Conservation (phyloP, 208 protist genomes). For the Crithidia sp. region DNA sequence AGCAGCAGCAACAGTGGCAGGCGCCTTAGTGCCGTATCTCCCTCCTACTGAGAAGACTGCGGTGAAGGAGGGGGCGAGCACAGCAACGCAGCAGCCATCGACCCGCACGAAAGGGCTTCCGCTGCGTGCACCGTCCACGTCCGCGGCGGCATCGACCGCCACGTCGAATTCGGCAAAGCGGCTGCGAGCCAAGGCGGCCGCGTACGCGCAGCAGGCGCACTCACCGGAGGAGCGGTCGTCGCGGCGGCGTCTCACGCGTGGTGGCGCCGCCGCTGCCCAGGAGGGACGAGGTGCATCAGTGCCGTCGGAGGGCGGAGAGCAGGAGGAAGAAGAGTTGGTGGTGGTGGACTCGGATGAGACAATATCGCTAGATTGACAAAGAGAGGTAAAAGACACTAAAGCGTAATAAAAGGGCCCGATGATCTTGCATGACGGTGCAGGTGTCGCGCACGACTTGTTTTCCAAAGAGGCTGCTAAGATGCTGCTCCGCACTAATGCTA, state of each 20-base stretch:
- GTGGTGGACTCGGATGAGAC: neutral
- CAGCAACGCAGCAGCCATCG: neutral
- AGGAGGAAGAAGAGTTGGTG: neutral
- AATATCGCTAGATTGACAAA: constrained; percentile 3
- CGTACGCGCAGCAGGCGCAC: constrained; percentile 7
- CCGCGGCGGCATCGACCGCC: neutral
- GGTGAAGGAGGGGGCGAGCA: no score
- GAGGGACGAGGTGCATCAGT: no score
- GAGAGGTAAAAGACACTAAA: no score
- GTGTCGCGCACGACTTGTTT: no score
- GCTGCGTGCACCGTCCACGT: neutral
- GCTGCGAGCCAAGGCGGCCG: constrained; percentile 10
- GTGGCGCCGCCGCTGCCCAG: neutral
- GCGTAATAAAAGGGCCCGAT: no score
- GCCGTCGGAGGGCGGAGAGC: neutral
- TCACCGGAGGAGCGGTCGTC: neutral
- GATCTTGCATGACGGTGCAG: no score
- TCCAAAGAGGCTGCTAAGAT: no score
- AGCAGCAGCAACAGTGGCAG: neutral
- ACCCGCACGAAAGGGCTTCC: neutral
- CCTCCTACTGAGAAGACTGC: no score
- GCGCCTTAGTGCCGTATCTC: neutral
- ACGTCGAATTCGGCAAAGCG: constrained; percentile 10
- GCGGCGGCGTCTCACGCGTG: neutral
- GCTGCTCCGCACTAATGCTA: no score